Evolutionary conservation across 306 rosid genomes (phyloP).

Genomic region (Boehmeria nivea): DNA sequence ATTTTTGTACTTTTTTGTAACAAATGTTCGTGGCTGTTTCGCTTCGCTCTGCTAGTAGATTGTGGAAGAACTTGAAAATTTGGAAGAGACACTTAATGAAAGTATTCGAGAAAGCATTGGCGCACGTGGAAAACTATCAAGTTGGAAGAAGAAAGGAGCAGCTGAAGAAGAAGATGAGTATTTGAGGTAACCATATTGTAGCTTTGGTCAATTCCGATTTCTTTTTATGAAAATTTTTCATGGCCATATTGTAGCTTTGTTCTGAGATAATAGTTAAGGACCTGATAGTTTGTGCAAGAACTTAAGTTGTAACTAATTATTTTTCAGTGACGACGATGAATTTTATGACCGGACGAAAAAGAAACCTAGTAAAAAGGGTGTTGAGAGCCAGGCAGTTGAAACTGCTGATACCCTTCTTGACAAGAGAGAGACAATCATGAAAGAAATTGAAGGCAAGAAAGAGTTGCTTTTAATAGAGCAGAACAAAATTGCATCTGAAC

Average conservation of each 20-base stretch:
- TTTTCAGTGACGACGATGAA: slow-evolving; percentile 84
- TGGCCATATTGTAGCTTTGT: not conserved
- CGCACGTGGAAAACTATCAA: slow-evolving; percentile 60
- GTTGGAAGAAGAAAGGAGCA: slow-evolving; percentile 70
- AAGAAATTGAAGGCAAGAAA: slow-evolving; percentile 59
- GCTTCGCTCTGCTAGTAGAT: slow-evolving; percentile 47
- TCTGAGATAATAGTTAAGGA: not conserved
- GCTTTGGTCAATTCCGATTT: too few relatives aligned
- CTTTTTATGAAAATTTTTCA: too few relatives aligned
- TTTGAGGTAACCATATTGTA: slow-evolving; percentile 42
- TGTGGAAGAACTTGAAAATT: slow-evolving; percentile 88
- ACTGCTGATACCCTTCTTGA: slow-evolving; percentile 86
- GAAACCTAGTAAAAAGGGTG: slow-evolving; percentile 46
- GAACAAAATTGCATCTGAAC: slow-evolving; percentile 37
- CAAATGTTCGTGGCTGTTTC: too few relatives aligned
- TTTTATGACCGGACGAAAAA: slow-evolving; percentile 88
- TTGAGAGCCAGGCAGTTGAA: slow-evolving; percentile 69
- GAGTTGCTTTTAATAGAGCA: slow-evolving; percentile 59
- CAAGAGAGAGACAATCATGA: slow-evolving; percentile 64
- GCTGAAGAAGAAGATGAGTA: slow-evolving; percentile 69
- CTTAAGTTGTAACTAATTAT: slow-evolving; percentile 4
- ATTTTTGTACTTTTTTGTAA: slow-evolving; percentile 4
- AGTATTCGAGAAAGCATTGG: slow-evolving; percentile 91
- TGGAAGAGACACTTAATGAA: slow-evolving; percentile 96
- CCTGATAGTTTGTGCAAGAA: not conserved